phyloP scores from a whole-genome alignment of 2,329 filamentous ascomycete genomes.

The Lojkania enalia region DNA sequence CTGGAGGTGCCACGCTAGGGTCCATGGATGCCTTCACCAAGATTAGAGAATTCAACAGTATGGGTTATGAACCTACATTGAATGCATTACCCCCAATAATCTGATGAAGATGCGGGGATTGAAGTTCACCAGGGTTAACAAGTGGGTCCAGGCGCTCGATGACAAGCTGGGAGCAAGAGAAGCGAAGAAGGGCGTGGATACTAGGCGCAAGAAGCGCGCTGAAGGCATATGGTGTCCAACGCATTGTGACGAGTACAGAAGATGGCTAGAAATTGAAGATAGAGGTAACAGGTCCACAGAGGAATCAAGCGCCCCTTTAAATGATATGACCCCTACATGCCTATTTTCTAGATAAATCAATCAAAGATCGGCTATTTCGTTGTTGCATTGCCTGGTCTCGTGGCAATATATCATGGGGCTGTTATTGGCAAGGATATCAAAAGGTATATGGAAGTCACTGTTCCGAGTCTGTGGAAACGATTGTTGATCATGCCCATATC shows the following conservation, averaged over 20 bases:
- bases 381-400: conserved; percentile 1
- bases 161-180: conserved; percentile 28
- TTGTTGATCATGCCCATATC: no score
- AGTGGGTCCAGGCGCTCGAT: conserved; percentile 27
- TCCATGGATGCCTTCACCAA: conserved; percentile 29
- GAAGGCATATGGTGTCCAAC: conserved; percentile 3
- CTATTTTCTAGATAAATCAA: neutral
- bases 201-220: conserved; percentile 18
- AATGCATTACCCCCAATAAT: conserved; percentile 23
- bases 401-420: conserved; percentile 11
- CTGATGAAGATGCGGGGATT: conserved; percentile 24
- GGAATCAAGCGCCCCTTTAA: no score
- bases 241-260: conserved; percentile 3
- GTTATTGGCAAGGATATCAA: no score
- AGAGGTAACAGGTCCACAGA: no score
- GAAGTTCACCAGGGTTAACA: conserved; percentile 21
- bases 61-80: conserved; percentile 9
- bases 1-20: conserved; percentile 16
- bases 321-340: neutral
- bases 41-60: no score
- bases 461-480: no score
- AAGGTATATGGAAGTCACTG: no score
- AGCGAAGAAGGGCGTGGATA: conserved; percentile 22
- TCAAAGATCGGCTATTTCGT: neutral
- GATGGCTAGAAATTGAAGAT: no score